Base-by-base conservation (phyloP, 2,329 filamentous ascomycete species). In the Trematosphaeria pertusa region DNA sequence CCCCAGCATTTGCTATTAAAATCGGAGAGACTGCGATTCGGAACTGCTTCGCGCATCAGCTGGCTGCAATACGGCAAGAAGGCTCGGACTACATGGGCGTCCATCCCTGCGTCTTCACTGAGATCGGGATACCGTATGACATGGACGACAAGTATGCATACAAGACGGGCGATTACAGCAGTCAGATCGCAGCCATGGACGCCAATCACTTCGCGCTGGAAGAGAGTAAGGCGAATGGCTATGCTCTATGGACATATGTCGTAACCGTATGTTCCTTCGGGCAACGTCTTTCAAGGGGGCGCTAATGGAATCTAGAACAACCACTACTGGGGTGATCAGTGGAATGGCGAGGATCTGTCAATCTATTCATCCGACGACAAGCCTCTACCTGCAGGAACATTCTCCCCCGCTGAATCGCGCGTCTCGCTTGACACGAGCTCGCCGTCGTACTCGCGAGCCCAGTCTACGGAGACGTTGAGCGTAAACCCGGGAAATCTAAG, bases 61-160 rank as follows among this genome's bases (percentile, higher is more conserved):
- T 99, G 26, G 84, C 84, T 5, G 87, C 87, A 0, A 88, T 99
- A 41, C 82, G 86, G 38, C 81, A 95, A 56, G 94, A 99, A 72
- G 95, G 93, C 0, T 75, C 88, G n/a, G 87, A 96, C 44, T 86
- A 91, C 48, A 90, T 91, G 78, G 94, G 94, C 15, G 85, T 88
- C 17, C 92, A 95, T 60, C 94, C 94, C 0, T 91, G 91, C 59
- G 75, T 99, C 4, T 85, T 97, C 70, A 95, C 91, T 0, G 94
- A 99, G 68, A 97, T 97, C 63, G 94, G 94, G 6, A 97, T 99
- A 48, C 94, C 94, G 0, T 99, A 96, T 67, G 94, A 99, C 67
- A 97, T 99, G 95, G 93, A 99, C 65, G 87, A 96, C 57, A 92
- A 96, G 73, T 81, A 94, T 64, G 94, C 94, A 1, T 99, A 99